Conservation (phyloP, 2,329 filamentous ascomycete genomes). For the Pseudogymnoascus sp. region DNA sequence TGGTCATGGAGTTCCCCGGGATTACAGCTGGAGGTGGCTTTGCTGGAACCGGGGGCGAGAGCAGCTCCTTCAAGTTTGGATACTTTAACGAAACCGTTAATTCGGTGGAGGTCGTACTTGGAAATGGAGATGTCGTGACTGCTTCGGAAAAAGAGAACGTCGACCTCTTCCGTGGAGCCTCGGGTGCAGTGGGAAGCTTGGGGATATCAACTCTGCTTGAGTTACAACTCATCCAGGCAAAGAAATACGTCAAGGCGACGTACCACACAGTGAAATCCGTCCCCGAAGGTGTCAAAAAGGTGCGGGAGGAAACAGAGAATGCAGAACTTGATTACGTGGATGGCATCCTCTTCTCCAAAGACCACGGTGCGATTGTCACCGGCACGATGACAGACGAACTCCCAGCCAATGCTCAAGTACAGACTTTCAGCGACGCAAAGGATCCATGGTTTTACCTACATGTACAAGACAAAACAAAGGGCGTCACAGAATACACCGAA, state of each 20-base stretch:
- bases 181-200: constrained; percentile 52
- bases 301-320: constrained; percentile 30
- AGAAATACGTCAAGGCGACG: constrained; percentile 46
- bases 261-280: constrained; percentile 42
- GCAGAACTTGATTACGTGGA: constrained; percentile 51
- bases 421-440: constrained; percentile 42
- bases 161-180: constrained; percentile 53
- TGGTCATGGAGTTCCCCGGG: constrained; percentile 65
- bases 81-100: constrained; percentile 59
- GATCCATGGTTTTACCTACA: constrained; percentile 64
- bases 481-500: constrained; percentile 26
- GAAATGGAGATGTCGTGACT: constrained; percentile 46
- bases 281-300: constrained; percentile 35
- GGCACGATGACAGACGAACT: constrained; percentile 40
- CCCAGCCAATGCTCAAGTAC: constrained; percentile 19
- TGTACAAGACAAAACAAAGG: constrained; percentile 35
- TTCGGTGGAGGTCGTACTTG: constrained; percentile 55
- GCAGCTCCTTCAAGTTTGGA: constrained; percentile 57
- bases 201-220: constrained; percentile 55
- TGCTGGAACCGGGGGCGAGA: constrained; percentile 59
- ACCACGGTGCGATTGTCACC: constrained; percentile 45
- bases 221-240: constrained; percentile 46
- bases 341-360: constrained; percentile 45
- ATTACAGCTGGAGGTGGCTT: constrained; percentile 64
- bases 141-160: constrained; percentile 39